Base-by-base conservation (phyloP, 2,329 filamentous ascomycete species). In the Fusarium ramigenum region DNA sequence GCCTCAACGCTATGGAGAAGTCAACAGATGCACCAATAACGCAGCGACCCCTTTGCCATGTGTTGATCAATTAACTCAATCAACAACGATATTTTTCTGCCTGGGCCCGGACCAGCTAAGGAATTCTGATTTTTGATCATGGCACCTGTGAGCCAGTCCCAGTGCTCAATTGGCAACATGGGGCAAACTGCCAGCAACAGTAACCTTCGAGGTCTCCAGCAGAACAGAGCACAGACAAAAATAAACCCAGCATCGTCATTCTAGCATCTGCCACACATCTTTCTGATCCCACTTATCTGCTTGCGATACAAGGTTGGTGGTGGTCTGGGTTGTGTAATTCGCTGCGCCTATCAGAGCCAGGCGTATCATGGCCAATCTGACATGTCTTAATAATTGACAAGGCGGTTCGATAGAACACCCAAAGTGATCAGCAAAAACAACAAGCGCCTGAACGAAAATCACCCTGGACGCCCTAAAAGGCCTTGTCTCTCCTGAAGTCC, bases 11-110 rank as follows among this genome's bases (percentile, higher is more conserved):
- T 59, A 74, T 25, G 44, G 36, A 47, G 36, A 43, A 66, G 39
- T 42, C 43, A 49, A 25, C 16, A 54, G 36, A 64, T 62, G 39
- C 64, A 49, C 47, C 56, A 75, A 75, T 60, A 56, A 40, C 30
- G 39, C 37, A 16, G 40, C 53, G 30, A 44, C 42, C 47, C n/a
- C 36, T 50, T 32, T 58, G 30, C 44, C 52, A 66, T 62, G 32
- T 60, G 66, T 39, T 37, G 59, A 69, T 70, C 52, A 56, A 53
- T 46, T 36, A 53, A 54, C 52, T 66, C 39, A 46, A 23, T 53
- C 23, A 37, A 66, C 30, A 66, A 34, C 25, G 25, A 18, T 43
- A 60, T 70, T 70, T 53, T 63, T 73, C 68, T 75, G 73, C 73
- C 73, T 75, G 25, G 63, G 43, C 36, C 37, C 32, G 49, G 56